Evolutionary conservation across 306 rosid species (phyloP).

Genomic region (Myrica gale): DNA sequence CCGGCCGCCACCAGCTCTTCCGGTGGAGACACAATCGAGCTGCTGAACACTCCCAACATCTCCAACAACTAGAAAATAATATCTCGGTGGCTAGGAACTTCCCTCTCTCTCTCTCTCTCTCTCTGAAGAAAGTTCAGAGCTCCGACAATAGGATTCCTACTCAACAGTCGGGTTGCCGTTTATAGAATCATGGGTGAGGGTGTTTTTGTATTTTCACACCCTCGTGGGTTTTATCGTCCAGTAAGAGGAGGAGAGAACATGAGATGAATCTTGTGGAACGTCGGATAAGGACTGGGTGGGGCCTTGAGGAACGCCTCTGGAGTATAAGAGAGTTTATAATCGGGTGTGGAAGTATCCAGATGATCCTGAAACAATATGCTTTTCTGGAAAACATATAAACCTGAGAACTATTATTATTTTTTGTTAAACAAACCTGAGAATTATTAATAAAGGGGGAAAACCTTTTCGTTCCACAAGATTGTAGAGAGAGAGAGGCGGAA

Average conservation of each 20-base stretch:
- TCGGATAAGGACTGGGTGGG: not conserved
- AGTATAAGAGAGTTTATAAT: not conserved
- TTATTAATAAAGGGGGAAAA: no score
- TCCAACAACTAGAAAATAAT: not conserved
- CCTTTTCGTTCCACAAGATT: no score
- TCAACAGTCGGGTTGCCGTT: not conserved
- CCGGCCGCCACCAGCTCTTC: slow-evolving; percentile 92
- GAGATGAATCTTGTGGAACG: slow-evolving; percentile 22
- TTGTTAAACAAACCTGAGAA: no score
- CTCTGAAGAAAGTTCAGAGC: slow-evolving; percentile 12
- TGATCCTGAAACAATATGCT: no score
- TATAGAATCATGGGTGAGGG: slow-evolving; percentile 40
- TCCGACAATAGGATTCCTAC: slow-evolving; percentile 19
- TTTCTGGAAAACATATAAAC: no score
- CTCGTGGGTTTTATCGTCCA: not conserved
- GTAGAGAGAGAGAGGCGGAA: no score
- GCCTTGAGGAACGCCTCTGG: no score
- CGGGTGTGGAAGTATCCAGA: not conserved
- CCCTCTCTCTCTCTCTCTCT: not conserved
- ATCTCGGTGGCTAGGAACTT: not conserved
- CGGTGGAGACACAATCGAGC: slow-evolving; percentile 76
- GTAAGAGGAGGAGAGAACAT: not conserved
- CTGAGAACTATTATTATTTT: no score
- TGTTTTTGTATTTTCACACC: slow-evolving; percentile 9
- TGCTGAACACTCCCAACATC: slow-evolving; percentile 89